phyloP scores from a whole-genome alignment of 306 rosid genomes.

The Erythrophleum fordii region DNA sequence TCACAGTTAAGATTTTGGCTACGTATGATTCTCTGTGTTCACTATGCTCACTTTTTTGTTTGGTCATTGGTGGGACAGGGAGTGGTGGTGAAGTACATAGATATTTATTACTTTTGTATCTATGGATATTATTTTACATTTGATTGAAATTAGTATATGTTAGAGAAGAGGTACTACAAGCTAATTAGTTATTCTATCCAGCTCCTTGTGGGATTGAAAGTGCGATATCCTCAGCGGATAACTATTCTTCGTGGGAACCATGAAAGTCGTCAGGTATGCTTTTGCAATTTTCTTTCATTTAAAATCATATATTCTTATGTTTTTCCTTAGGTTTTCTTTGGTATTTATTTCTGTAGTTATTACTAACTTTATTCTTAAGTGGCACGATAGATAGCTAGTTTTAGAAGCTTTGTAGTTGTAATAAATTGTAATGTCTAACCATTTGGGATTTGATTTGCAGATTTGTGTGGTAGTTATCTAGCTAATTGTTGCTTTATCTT shows the following conservation, averaged over 20 bases:
- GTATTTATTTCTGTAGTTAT: slow-evolving; percentile 26
- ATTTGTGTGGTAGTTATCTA: slow-evolving; percentile 24
- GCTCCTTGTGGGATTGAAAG: slow-evolving; percentile 97
- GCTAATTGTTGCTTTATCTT: slow-evolving; percentile 41
- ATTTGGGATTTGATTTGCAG: slow-evolving; percentile 17
- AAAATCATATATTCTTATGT: slow-evolving; percentile 25
- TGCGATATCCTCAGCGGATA: slow-evolving; percentile 90
- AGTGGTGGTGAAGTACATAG: slow-evolving; percentile 24
- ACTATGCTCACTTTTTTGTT: background rate
- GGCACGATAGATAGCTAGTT: slow-evolving; percentile 1
- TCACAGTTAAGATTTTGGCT: slow-evolving; percentile 6
- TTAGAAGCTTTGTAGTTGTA: slow-evolving; percentile 15
- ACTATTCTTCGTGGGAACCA: slow-evolving; percentile 99
- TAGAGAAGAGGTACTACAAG: background rate
- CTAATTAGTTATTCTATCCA: slow-evolving; percentile 55
- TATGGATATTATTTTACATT: slow-evolving; percentile 22
- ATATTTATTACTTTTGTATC: slow-evolving; percentile 30
- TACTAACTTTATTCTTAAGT: slow-evolving; percentile 2
- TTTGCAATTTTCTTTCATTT: slow-evolving; percentile 29
- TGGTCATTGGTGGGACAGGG: background rate
- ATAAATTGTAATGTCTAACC: slow-evolving; percentile 17
- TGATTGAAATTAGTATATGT: slow-evolving; percentile 2
- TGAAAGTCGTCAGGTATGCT: slow-evolving; percentile 94
- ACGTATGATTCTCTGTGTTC: background rate
- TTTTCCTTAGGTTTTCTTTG: slow-evolving; percentile 23